phyloP scores from a whole-genome alignment of 23 red algal species.

The Gracilaria caudata region DNA sequence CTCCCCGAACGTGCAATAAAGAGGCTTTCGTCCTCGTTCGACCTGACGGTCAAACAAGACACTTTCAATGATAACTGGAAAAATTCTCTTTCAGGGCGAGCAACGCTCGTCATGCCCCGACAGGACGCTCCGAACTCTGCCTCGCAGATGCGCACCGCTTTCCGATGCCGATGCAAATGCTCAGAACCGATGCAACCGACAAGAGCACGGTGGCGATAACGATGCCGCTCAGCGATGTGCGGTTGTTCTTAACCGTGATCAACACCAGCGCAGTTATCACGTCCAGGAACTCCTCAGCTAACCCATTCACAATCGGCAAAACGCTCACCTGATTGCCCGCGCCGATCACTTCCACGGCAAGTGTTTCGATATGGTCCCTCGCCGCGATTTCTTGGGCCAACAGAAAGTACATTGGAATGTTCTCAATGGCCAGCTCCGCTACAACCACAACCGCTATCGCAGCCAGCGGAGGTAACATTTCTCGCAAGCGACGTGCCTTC shows the following conservation, averaged over 20 bases:
- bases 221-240: background rate
- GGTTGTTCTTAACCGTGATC: background rate
- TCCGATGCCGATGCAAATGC: background rate
- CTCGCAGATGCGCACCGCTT: too few relatives aligned
- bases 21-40: too few relatives aligned
- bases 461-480: background rate
- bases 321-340: background rate
- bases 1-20: too few relatives aligned
- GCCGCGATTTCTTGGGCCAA: background rate
- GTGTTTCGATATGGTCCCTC: background rate
- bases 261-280: background rate
- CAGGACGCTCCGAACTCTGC: too few relatives aligned
- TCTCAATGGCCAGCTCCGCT: background rate
- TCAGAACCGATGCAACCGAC: background rate
- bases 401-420: conserved; percentile 8
- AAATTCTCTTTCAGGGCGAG: too few relatives aligned
- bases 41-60: too few relatives aligned
- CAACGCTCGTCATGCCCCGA: too few relatives aligned
- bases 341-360: conserved; percentile 1
- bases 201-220: background rate
- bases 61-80: too few relatives aligned
- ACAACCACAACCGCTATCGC: background rate
- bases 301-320: background rate
- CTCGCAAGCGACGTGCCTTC: background rate
- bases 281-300: background rate